phyloP scores from a whole-genome alignment of 2,329 filamentous ascomycete genomes.

The Coccinonectria pachysandricola region DNA sequence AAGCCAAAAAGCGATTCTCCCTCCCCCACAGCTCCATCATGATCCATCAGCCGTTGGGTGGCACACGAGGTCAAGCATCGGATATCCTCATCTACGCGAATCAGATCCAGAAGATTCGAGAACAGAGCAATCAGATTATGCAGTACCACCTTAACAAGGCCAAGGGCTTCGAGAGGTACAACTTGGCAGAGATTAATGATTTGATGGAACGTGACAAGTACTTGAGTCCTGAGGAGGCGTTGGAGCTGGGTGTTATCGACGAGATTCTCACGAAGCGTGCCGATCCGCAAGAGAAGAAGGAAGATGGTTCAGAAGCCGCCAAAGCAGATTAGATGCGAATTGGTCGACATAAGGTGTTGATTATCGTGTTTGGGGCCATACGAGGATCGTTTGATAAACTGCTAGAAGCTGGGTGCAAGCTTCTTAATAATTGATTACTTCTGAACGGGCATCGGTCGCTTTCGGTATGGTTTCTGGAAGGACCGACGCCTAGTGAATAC shows the following conservation, averaged over 20 bases:
- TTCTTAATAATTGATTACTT: too few relatives aligned
- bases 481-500: too few relatives aligned
- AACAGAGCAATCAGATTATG: conserved; percentile 86
- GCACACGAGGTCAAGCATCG: conserved; percentile 52
- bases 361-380: too few relatives aligned
- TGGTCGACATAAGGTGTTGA: too few relatives aligned
- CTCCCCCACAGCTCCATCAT: conserved; percentile 92
- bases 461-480: too few relatives aligned
- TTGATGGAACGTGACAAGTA: conserved; percentile 98
- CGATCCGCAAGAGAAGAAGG: conserved; percentile 26
- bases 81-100: conserved; percentile 97
- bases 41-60: conserved; percentile 89
- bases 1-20: conserved; percentile 74
- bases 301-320: conserved; percentile 11
- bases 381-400: too few relatives aligned
- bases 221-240: conserved; percentile 76
- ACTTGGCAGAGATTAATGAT: conserved; percentile 74
- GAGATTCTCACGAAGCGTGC: conserved; percentile 65
- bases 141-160: conserved; percentile 71
- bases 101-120: conserved; percentile 80
- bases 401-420: too few relatives aligned
- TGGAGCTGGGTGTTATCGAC: conserved; percentile 86
- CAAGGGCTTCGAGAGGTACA: conserved; percentile 65
- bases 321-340: conserved; percentile 6
- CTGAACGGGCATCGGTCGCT: too few relatives aligned